A percentile compares a stretch with the other conserved stretches of the same genome.
Conservation (phyloP, 495 filamentous ascomycete species). For the Barbatosphaeria neglecta region DNA sequence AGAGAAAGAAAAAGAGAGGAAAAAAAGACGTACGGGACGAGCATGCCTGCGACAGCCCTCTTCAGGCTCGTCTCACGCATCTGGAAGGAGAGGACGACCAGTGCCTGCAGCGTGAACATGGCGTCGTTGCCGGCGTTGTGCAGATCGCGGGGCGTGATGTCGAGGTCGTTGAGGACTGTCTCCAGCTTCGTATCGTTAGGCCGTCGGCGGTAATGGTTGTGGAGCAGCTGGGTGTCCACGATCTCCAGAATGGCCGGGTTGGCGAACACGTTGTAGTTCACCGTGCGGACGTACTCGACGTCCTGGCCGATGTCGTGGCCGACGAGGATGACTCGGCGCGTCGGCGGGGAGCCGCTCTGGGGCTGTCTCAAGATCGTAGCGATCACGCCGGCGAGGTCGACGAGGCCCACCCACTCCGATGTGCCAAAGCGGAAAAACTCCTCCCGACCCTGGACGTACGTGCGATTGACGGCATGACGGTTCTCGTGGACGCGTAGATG, state of each 20-base stretch:
- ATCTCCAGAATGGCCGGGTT: constrained; percentile 46
- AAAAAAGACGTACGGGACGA: not conserved
- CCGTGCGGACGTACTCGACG: constrained; percentile 46
- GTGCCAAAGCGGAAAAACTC: constrained; percentile 65
- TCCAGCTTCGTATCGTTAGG: constrained; percentile 42
- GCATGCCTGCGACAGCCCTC: not conserved
- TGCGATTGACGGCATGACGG: constrained; percentile 45
- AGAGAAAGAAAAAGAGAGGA: not conserved
- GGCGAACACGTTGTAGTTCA: constrained; percentile 48
- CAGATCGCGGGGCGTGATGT: constrained; percentile 48
- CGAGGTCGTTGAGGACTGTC: constrained; percentile 50
- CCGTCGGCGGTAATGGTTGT: constrained; percentile 42
- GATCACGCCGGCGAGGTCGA: constrained; percentile 8
- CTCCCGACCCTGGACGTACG: constrained; percentile 58
- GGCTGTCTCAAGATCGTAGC: constrained; percentile 16
- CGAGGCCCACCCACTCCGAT: constrained; percentile 17
- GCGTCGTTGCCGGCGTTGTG: constrained; percentile 98
- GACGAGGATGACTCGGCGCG: constrained; percentile 54
- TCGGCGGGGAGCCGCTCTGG: constrained; percentile 1
- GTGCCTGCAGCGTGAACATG: constrained; percentile 63
- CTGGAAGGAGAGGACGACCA: constrained; percentile 55
- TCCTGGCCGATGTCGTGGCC: constrained; percentile 63
- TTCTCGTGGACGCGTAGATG: constrained; percentile 73
- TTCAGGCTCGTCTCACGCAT: constrained; percentile 7
- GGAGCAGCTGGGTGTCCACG: constrained; percentile 61